Base-by-base conservation (phyloP, 2,329 filamentous ascomycete genomes). In the Penicillium brevicompactum region DNA sequence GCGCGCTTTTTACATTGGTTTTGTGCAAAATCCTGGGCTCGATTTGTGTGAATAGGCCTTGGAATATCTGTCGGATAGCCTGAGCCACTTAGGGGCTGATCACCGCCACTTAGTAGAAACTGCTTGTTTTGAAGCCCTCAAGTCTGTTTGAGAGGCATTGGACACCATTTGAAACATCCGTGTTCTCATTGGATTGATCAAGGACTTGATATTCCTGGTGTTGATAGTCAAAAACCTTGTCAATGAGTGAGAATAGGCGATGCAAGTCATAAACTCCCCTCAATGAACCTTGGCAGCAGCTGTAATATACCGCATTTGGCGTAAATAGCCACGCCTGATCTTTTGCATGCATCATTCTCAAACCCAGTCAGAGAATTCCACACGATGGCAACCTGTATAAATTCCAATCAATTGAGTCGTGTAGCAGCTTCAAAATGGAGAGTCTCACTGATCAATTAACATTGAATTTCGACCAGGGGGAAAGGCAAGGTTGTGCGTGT, bases 201-300 rank as follows among this genome's bases (percentile, higher is more conserved):
- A 16, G 34, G 43, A 9, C 43, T 32, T 32, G 43, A 24, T 32
- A 41, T 30, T 16, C 32, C 32, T 46, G 18, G 18, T 31, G 13
- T 43, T 31, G 18, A 43, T 24, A 24, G 21, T 8, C 24, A 24
- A 9, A 41, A 32, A 27, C n/a, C 24, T 40, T 34, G 22, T 32
- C 24, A 22, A 14, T 41, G 44, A 21, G 37, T 27, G 16, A n/a
- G 31, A 41, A 41, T 22, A 27, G 52, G 41, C 16, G 46, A 41
- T 45, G 52, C 42, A 42, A 51, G 48, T 42, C 42, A 51, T 55
- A 51, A n/a, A 10, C 22, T 45, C 21, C 18, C 32, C 9, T 18
- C 47, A 41, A 32, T 13, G n/a, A 55, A 13, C 22, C 42, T 46
- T 46, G 47, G 52, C 47, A 27, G 18, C 8, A 40, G 34, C 22